Evolutionary conservation across 768 basidiomycete species (phyloP), one percentile per base, ranked within the genome.

Genomic region (Cystofilobasidium ferigula): DNA sequence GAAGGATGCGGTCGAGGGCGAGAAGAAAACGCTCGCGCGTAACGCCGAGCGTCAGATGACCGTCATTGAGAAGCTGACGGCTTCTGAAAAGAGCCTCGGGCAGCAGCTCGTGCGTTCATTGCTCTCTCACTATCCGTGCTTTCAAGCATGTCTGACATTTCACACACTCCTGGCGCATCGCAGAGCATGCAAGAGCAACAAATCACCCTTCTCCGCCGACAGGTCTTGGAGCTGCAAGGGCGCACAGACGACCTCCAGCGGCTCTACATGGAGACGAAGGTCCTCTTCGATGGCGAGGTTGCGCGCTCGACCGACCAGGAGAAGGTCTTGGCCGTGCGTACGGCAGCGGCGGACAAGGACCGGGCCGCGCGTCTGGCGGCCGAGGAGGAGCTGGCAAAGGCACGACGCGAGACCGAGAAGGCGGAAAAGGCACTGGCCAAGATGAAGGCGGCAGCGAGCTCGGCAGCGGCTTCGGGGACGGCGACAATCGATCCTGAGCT

Each of bases 1-100:
- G 64, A 91, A 87, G 76, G 91, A 95, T 67, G 85, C 88, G 22
- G 77, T 85, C 3, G 88, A 91, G 36, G 79, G 78, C 1, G 88
- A 91, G 73, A 81, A 85, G 54, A 89, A 89, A 75, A 82, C 79
- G 36, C 76, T 85, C 38, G 72, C 78, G 22, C 81, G 85, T 57
- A 80, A 78, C 35, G 74, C 81, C 20, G 84, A 85, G 70, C 83
- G 83, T 62, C 83, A 86, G 70, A 76, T 79, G 32, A 82, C 81
- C 65, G 81, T 82, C 8, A 78, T 92, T 16, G 89, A 91, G 65
- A 81, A 81, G 40, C 77, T 86, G 4, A 76, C 79, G 14, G 85
- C 86, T 62, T 75, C 81, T 0, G 86, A 91, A 71, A 83, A 84
- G 69, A 80, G 79, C 48, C 76, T 89, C 7, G 74, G 72, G 2